These are phyloP conservation scores for Catunica adiposa DNA, from an alignment of 2,329 filamentous ascomycete genomes.

Conservation along the genomic window DNA sequence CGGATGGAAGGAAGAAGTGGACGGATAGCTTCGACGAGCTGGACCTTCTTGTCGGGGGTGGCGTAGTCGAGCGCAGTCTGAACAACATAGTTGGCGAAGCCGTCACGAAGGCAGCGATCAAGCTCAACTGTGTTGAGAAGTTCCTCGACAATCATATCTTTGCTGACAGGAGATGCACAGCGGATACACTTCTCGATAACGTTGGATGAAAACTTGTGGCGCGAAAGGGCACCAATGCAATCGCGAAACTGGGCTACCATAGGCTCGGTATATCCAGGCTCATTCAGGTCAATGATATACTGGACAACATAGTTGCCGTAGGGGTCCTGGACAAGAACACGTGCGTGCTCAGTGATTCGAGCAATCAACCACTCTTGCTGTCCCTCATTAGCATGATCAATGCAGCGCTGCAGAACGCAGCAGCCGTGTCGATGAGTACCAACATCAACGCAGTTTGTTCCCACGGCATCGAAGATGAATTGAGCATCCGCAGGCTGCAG, in stretches of 20 bases:
- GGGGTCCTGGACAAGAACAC: slow-evolving; percentile 79
- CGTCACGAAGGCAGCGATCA: slow-evolving; percentile 77
- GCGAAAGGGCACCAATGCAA: slow-evolving; percentile 55
- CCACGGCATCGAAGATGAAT: slow-evolving; percentile 95
- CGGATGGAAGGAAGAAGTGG: slow-evolving; percentile 73
- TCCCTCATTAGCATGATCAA: slow-evolving; percentile 81
- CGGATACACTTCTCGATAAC: slow-evolving; percentile 94
- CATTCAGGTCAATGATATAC: slow-evolving; percentile 91
- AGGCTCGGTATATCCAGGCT: slow-evolving; percentile 74
- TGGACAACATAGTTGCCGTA: slow-evolving; percentile 98
- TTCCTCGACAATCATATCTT: slow-evolving; percentile 71
- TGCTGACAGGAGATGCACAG: slow-evolving; percentile 58
- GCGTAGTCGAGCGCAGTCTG: slow-evolving; percentile 87
- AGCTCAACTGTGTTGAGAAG: slow-evolving; percentile 60
- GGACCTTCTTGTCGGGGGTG: slow-evolving; percentile 53
- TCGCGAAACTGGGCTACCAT: slow-evolving; percentile 67
- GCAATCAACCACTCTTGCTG: slow-evolving; percentile 79
- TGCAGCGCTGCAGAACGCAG: slow-evolving; percentile 94
- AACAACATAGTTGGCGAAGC: slow-evolving; percentile 93
- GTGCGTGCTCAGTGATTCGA: slow-evolving; percentile 78
- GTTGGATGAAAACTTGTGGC: slow-evolving; percentile 98
- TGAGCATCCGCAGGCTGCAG: slow-evolving; percentile 68
- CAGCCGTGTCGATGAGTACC: slow-evolving; percentile 96
- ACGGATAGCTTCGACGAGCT: slow-evolving; percentile 69
- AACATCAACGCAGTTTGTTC: slow-evolving; percentile 69